These are phyloP conservation scores for Ogataea ganodermae DNA, from an alignment of 805 yeast species.

Conservation along the genomic window DNA sequence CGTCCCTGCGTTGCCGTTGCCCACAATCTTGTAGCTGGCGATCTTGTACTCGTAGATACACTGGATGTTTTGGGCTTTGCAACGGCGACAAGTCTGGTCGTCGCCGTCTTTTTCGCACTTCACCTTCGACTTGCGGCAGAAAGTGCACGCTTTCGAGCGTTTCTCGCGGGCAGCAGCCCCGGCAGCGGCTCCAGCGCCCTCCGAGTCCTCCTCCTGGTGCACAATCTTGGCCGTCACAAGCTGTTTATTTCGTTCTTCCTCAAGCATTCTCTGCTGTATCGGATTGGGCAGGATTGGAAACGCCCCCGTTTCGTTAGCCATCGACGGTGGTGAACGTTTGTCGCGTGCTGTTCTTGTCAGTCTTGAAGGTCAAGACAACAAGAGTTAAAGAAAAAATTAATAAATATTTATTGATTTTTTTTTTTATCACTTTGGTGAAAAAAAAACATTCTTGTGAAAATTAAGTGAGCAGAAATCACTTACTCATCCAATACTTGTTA, in stretches of 20 bases:
- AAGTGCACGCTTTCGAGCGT: conserved; percentile 58
- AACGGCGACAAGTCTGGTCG: conserved; percentile 57
- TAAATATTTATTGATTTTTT: too few relatives aligned
- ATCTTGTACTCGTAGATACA: conserved; percentile 61
- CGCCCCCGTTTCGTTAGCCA: background rate
- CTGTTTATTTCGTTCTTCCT: conserved; percentile 12
- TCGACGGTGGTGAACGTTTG: background rate
- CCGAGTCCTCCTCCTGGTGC: conserved; percentile 15
- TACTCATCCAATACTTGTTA: too few relatives aligned
- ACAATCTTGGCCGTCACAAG: conserved; percentile 22
- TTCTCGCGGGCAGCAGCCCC: conserved; percentile 22
- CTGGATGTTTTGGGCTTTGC: conserved; percentile 50
- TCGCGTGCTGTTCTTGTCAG: too few relatives aligned
- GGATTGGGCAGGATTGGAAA: conserved; percentile 28
- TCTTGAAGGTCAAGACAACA: too few relatives aligned
- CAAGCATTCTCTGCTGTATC: conserved; percentile 21
- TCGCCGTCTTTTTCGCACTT: conserved; percentile 53
- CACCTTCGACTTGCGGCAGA: conserved; percentile 63
- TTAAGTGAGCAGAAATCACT: conserved; percentile 5
- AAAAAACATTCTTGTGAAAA: background rate
- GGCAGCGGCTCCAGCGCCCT: background rate
- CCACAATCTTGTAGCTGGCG: conserved; percentile 42
- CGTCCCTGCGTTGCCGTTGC: conserved; percentile 19
- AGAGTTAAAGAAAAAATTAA: too few relatives aligned
- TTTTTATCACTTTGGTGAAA: background rate